A percentile compares a stretch with the other conserved stretches of the same genome.
These are phyloP conservation scores for Volvox carteri DNA, from an alignment of 163 green algal species.

Conservation along the genomic window DNA sequence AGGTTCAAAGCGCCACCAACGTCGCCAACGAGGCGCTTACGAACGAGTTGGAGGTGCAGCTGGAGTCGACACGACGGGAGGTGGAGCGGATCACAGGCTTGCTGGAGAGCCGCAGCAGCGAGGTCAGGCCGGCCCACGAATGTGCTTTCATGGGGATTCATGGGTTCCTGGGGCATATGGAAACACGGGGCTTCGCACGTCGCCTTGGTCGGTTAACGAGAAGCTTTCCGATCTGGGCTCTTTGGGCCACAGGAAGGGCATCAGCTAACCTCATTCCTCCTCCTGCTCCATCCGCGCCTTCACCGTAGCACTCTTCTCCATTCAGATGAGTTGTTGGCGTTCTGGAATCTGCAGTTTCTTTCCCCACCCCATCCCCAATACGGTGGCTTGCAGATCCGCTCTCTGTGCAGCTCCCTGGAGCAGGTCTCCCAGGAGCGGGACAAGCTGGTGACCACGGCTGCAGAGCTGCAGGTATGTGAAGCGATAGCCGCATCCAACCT, in stretches of 20 bases:
- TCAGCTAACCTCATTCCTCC: too few relatives aligned
- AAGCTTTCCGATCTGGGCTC: too few relatives aligned
- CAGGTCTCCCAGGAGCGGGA: constrained; percentile 12
- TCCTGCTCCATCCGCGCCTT: too few relatives aligned
- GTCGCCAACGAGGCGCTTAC: constrained; percentile 28
- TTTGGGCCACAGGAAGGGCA: too few relatives aligned
- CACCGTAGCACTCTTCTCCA: too few relatives aligned
- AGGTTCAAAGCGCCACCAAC: constrained; percentile 29
- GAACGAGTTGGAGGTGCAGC: constrained; percentile 44
- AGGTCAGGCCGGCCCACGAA: constrained; percentile 21
- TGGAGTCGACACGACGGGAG: constrained; percentile 39
- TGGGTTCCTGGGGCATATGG: not conserved
- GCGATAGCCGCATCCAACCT: not conserved
- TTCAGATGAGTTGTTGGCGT: too few relatives aligned
- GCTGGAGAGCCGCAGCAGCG: constrained; percentile 27
- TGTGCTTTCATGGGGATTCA: too few relatives aligned
- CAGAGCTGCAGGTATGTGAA: constrained; percentile 30
- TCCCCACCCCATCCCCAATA: too few relatives aligned
- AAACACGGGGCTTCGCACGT: too few relatives aligned
- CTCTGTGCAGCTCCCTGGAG: constrained; percentile 32
- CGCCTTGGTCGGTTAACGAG: too few relatives aligned
- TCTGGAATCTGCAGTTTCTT: too few relatives aligned
- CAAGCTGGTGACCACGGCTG: not conserved
- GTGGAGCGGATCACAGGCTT: constrained; percentile 7
- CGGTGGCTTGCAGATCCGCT: constrained; percentile 8